Conservation (phyloP, 2,329 filamentous ascomycete genomes). For the Cladosporium halotolerans region DNA sequence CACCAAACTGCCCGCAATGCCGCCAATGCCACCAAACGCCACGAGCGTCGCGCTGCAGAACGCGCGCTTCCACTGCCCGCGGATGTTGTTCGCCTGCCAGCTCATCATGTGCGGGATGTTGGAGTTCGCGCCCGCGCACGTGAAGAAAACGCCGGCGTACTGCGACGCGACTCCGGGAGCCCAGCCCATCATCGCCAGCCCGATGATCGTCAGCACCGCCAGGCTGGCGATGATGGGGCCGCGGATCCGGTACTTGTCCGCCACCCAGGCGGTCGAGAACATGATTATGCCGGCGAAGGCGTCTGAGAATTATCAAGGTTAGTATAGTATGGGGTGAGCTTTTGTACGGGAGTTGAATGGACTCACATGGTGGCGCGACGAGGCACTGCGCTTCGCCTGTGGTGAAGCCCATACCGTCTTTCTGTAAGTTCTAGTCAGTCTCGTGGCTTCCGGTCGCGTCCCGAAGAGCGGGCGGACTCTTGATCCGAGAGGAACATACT, state of each 20-base stretch:
- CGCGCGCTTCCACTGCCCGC: constrained; percentile 80
- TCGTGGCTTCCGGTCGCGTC: too few relatives aligned
- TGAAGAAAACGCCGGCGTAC: constrained; percentile 70
- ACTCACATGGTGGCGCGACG: constrained; percentile 59
- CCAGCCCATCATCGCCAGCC: constrained; percentile 23
- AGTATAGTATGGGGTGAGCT: constrained; percentile 50
- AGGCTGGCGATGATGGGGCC: constrained; percentile 19
- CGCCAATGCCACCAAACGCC: constrained; percentile 69
- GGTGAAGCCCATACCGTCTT: constrained; percentile 49
- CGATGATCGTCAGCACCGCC: constrained; percentile 22
- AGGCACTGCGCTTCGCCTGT: constrained; percentile 62
- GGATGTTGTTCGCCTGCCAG: constrained; percentile 81
- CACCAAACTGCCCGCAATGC: constrained; percentile 67
- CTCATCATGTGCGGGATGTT: constrained; percentile 69
- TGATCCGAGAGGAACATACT: too few relatives aligned
- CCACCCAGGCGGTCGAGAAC: constrained; percentile 20
- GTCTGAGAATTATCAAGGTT: constrained; percentile 58
- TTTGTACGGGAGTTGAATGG: constrained; percentile 49
- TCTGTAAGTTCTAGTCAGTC: not conserved
- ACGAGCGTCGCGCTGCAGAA: constrained; percentile 70
- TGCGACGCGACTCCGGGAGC: constrained; percentile 30
- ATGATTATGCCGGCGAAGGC: constrained; percentile 28
- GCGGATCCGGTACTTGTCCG: constrained; percentile 18
- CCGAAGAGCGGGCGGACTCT: too few relatives aligned
- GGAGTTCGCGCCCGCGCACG: constrained; percentile 69